phyloP scores from a whole-genome alignment of 2,329 filamentous ascomycete species.

The Cladophialophora yegresii region DNA sequence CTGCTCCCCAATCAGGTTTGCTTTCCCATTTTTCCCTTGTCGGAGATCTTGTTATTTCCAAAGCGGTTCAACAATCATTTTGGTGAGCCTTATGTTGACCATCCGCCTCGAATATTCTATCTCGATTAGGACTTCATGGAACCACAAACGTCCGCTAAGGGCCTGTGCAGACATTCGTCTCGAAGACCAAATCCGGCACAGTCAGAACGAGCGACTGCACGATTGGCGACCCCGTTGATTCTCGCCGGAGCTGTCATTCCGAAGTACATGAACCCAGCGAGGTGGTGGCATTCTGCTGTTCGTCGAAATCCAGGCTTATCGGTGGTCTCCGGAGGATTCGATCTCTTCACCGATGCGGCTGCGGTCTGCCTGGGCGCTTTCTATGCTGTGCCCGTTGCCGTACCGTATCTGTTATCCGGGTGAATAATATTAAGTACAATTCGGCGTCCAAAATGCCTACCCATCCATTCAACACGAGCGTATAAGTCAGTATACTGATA shows the following conservation, averaged over 20 bases:
- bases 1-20: not conserved
- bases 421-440: too few species aligned
- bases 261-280: not conserved
- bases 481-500: too few species aligned
- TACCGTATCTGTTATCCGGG: not conserved
- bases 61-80: not conserved
- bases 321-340: slow-evolving; percentile 29
- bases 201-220: not conserved
- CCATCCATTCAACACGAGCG: too few species aligned
- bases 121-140: not conserved
- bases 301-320: not conserved
- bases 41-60: not conserved
- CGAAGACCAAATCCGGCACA: not conserved
- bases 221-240: not conserved
- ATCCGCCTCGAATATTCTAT: not conserved
- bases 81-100: not conserved
- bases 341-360: slow-evolving; percentile 55
- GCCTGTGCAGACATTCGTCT: not conserved
- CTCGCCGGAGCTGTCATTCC: not conserved
- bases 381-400: slow-evolving; percentile 41
- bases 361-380: slow-evolving; percentile 59
- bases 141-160: not conserved
- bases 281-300: not conserved
- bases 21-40: not conserved
- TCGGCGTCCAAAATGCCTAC: too few species aligned